These are phyloP conservation scores for Fraxinus albicans DNA, from an alignment of 305 asterid species.

Conservation along the genomic window DNA sequence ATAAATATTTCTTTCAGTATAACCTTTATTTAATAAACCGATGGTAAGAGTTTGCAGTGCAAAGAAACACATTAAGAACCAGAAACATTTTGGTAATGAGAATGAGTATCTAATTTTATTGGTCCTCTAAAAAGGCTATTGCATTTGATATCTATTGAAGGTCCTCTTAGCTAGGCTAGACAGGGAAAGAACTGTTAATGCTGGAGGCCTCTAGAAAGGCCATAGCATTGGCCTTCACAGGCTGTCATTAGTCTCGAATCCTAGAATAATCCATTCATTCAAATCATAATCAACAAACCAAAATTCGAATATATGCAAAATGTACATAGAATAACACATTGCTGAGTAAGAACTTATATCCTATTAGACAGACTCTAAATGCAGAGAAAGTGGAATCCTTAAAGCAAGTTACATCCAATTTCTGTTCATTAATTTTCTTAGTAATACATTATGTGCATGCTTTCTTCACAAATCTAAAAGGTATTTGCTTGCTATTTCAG, in stretches of 20 bases:
- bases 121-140: too few relatives aligned
- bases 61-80: too few relatives aligned
- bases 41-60: too few relatives aligned
- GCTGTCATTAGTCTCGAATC: too few relatives aligned
- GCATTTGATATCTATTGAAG: too few relatives aligned
- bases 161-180: background rate
- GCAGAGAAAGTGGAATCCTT: background rate
- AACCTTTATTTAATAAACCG: background rate
- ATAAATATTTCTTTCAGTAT: background rate
- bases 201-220: too few relatives aligned
- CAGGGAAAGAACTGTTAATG: too few relatives aligned
- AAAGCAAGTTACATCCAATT: background rate
- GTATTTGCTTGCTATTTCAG: conserved; percentile 39
- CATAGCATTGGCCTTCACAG: too few relatives aligned
- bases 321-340: background rate
- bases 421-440: background rate
- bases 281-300: background rate
- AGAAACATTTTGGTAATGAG: too few relatives aligned
- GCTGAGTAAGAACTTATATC: background rate
- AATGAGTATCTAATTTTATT: too few relatives aligned
- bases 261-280: background rate
- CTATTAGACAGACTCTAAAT: background rate
- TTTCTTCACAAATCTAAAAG: background rate
- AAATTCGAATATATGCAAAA: background rate
- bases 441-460: background rate